Evolutionary conservation across 2,329 filamentous ascomycete species (phyloP), one percentile per base, ranked within the genome.

Genomic region (Allantophomopsis lycopodina): DNA sequence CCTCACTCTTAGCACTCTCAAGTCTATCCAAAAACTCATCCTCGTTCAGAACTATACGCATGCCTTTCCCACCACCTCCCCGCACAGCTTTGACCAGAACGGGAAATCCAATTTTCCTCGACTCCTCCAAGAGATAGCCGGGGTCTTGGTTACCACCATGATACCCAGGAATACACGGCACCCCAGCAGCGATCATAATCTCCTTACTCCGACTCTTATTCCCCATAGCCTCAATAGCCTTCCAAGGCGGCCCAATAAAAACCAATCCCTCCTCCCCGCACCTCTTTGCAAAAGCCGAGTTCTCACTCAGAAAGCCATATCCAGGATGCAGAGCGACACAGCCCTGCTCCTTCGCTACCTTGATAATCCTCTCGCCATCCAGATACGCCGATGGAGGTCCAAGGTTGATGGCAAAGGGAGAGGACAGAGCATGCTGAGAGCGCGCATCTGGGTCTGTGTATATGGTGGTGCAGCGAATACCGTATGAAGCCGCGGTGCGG

Each of bases 251-350:
- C 0, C 91, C 91, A 51, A 98, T 93, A 57, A 98, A 98, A 40
- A 89, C 79, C 47, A 98, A 72, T 10, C 91, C 91, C 35, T 88
- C 88, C 51, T 91, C 79, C 50, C 83, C 81, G 58, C 89, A 96
- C 56, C 84, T 79, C 51, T 78, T 76, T 3, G 91, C 91, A 57
- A 98, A 98, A 5, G 70, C 76, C 7, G 89, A 79, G 60, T 98
- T 98, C 64, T 98, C 91, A 45, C 84, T 93, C 48, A 96, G 64
- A 55, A 94, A 98, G 34, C 91, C 91, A 64, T 98, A 98, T 17
- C 91, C 91, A 0, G 91, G 91, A 60, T 98, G 91, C 49, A 98
- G 80, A 4, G 86, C 89, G 56, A 89, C 76, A 53, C 93, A 95
- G 34, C 83, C 83, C 53, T 89, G 76, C 51, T 82, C 69, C 63